phyloP scores from a whole-genome alignment of 495 filamentous ascomycete genomes.

The Acidomyces sp. region DNA sequence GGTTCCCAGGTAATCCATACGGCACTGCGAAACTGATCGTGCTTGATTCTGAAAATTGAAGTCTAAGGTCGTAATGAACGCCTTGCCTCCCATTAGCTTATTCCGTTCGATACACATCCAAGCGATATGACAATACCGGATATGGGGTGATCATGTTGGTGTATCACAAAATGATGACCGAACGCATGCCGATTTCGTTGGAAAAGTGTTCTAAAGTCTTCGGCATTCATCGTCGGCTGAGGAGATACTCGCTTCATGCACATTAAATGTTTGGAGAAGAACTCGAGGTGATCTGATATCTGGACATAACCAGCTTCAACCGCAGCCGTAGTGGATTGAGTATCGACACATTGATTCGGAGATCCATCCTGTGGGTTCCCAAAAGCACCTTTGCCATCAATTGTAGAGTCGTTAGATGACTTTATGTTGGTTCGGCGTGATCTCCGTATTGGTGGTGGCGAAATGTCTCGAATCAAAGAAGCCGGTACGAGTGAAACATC shows the following conservation, averaged over 20 bases:
- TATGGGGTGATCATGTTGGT: slow-evolving; percentile 58
- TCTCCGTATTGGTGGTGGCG: slow-evolving; percentile 14
- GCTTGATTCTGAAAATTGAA: slow-evolving; percentile 53
- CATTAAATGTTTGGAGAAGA: slow-evolving; percentile 37
- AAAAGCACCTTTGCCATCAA: not conserved
- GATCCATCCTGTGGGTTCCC: not conserved
- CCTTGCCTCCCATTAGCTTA: slow-evolving; percentile 10
- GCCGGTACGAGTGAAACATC: no score
- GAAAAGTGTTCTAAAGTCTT: slow-evolving; percentile 41
- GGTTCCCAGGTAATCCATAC: slow-evolving; percentile 53
- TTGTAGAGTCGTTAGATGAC: not conserved
- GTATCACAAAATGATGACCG: slow-evolving; percentile 51
- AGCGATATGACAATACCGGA: slow-evolving; percentile 40
- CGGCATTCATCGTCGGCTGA: slow-evolving; percentile 32
- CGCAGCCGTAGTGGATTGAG: slow-evolving; percentile 28
- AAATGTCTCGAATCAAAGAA: slow-evolving; percentile 9
- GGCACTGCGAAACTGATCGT: slow-evolving; percentile 52
- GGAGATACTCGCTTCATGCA: slow-evolving; percentile 19
- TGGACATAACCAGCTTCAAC: slow-evolving; percentile 45
- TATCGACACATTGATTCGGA: not conserved
- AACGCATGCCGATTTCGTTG: slow-evolving; percentile 32
- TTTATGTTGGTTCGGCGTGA: not conserved
- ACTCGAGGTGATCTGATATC: slow-evolving; percentile 40
- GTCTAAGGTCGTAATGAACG: slow-evolving; percentile 41
- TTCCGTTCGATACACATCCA: not conserved